A percentile compares a stretch with the other conserved stretches of the same genome.
Evolutionary conservation across 176 grass and related monocot genomes (phyloP).

Genomic region (Eremochloa ophiuroides): DNA sequence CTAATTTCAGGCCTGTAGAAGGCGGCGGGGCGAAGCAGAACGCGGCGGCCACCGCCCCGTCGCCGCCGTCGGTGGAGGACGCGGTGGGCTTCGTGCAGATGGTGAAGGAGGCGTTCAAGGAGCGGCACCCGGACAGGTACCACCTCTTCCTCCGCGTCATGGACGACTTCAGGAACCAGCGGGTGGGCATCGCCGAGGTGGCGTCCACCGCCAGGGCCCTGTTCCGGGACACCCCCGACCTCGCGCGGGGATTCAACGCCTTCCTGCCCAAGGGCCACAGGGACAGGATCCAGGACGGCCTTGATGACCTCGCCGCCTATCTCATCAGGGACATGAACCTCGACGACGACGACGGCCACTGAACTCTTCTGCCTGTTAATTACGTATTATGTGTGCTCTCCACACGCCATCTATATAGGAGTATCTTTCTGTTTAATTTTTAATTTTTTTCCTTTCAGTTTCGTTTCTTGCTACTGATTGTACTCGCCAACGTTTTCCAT

Average conservation of each 20-base stretch:
- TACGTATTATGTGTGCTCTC: neutral
- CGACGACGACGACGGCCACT: neutral
- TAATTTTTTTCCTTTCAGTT: neutral
- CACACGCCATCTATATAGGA: neutral
- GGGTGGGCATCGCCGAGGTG: slow-evolving; percentile 42
- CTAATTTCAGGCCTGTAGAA: neutral
- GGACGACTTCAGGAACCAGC: neutral
- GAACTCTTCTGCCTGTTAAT: neutral
- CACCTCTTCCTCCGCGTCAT: slow-evolving; percentile 3
- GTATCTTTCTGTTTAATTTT: neutral
- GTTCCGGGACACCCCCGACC: slow-evolving; percentile 36
- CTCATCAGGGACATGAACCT: slow-evolving; percentile 3
- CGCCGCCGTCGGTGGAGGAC: neutral
- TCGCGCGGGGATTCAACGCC: slow-evolving; percentile 49
- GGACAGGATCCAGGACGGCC: slow-evolving; percentile 29
- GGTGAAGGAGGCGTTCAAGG: slow-evolving; percentile 18
- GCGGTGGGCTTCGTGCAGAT: neutral
- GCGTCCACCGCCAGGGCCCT: slow-evolving; percentile 27
- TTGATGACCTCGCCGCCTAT: slow-evolving; percentile 7
- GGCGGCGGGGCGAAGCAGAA: neutral
- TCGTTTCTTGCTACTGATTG: neutral
- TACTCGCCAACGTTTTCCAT: neutral
- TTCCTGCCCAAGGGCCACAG: slow-evolving; percentile 45
- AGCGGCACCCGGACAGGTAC: neutral
- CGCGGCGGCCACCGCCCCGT: neutral